Evolutionary conservation across 345 rosid genomes (phyloP).

Genomic region (Lepidium sativum): DNA sequence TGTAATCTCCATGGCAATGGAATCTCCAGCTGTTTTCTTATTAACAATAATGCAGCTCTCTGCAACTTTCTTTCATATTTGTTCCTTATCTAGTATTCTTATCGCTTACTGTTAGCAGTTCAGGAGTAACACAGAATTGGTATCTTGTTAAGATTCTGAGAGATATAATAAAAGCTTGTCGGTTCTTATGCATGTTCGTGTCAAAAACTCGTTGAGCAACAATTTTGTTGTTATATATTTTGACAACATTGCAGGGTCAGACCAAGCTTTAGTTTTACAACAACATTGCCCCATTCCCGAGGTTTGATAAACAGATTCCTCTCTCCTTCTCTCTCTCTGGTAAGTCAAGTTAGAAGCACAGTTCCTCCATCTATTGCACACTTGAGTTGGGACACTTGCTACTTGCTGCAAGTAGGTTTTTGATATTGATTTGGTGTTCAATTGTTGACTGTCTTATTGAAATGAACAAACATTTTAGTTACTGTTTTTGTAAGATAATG

Average conservation of each 20-base stretch:
- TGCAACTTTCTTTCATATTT: constrained; percentile 4
- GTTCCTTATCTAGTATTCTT: constrained; percentile 7
- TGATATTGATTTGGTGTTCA: neutral
- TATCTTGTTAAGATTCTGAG: neutral
- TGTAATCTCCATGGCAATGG: constrained; percentile 28
- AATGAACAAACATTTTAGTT: neutral
- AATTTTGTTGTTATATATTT: neutral
- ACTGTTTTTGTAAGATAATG: neutral
- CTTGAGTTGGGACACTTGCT: constrained; percentile 4
- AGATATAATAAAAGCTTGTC: neutral
- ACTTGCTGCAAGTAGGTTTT: neutral
- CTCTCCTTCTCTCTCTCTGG: constrained; percentile 11
- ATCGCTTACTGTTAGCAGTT: neutral
- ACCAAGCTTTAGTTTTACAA: neutral
- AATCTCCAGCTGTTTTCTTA: constrained; percentile 13
- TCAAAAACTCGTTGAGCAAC: neutral
- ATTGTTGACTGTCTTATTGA: neutral
- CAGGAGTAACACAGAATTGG: neutral
- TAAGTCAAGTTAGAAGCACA: constrained; percentile 1
- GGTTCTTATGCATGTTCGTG: neutral
- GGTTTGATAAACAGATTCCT: neutral
- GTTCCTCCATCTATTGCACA: neutral
- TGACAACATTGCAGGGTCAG: constrained; percentile 10
- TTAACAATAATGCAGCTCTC: constrained; percentile 25
- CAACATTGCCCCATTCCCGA: neutral